phyloP scores from a whole-genome alignment of 805 yeast species.

The Lipomyces chichibuensis region DNA sequence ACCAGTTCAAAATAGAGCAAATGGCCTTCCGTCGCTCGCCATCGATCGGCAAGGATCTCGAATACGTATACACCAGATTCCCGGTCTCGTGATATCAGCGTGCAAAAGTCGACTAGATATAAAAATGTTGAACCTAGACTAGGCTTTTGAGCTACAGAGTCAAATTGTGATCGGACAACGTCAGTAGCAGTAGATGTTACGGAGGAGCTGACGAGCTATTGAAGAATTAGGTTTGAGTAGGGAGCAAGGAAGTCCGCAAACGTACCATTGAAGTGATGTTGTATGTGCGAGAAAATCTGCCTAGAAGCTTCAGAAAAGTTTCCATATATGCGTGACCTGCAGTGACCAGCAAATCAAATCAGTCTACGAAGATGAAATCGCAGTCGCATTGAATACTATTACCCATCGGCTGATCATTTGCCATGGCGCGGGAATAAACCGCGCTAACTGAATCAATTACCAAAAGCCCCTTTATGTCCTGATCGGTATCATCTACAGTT shows the following conservation, averaged over 20 bases:
- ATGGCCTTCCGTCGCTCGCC: conserved; percentile 14
- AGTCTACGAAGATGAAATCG: background rate
- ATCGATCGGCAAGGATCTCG: conserved; percentile 28
- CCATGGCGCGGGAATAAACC: conserved; percentile 23
- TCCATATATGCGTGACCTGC: conserved; percentile 20
- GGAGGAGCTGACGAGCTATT: conserved; percentile 12
- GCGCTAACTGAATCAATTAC: conserved; percentile 19
- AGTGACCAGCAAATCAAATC: background rate
- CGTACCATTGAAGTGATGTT: background rate
- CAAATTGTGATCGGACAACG: conserved; percentile 23
- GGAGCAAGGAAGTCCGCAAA: background rate
- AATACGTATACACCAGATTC: conserved; percentile 4
- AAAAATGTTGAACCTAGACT: conserved; percentile 23
- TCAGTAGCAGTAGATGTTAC: conserved; percentile 15
- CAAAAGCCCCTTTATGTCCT: conserved; percentile 1
- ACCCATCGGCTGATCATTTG: conserved; percentile 16
- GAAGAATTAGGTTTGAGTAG: background rate
- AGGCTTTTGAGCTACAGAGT: conserved; percentile 19
- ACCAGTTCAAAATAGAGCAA: conserved; percentile 1
- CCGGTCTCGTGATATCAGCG: conserved; percentile 7
- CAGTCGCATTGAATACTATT: background rate
- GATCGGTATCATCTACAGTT: background rate
- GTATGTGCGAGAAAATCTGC: conserved; percentile 7
- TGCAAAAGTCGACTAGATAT: conserved; percentile 19
- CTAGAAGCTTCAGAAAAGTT: background rate